Evolutionary conservation across 441 rosid species (phyloP).

Genomic region (Manihot esculenta): DNA sequence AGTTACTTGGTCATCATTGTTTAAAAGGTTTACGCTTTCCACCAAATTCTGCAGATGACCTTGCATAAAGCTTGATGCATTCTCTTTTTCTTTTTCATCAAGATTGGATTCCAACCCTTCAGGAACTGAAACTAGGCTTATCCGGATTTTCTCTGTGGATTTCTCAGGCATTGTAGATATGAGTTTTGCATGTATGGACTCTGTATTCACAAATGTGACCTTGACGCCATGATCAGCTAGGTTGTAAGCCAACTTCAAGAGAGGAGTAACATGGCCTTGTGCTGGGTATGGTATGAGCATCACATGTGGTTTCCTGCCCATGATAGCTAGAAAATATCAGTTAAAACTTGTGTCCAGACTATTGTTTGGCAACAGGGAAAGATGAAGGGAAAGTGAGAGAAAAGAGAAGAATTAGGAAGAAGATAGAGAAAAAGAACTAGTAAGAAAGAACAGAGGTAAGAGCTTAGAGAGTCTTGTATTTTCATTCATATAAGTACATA

Average conservation of each 20-base stretch:
- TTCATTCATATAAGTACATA: too few relatives aligned
- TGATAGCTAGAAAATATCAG: not conserved
- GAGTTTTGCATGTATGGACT: constrained; percentile 4
- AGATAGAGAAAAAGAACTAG: too few relatives aligned
- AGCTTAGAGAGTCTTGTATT: too few relatives aligned
- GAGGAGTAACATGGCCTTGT: constrained; percentile 10
- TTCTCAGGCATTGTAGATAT: not conserved
- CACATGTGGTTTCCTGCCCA: constrained; percentile 5
- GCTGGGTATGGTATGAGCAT: not conserved
- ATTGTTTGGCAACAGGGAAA: too few relatives aligned
- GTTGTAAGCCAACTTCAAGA: constrained; percentile 6
- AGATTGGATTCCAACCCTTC: not conserved
- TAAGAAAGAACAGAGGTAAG: too few relatives aligned
- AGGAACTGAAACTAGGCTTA: constrained; percentile 10
- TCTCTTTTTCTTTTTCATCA: not conserved
- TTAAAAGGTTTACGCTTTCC: not conserved
- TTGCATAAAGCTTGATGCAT: not conserved
- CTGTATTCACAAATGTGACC: constrained; percentile 10
- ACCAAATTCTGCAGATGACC: constrained; percentile 4
- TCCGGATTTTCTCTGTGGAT: not conserved
- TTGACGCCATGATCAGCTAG: constrained; percentile 7
- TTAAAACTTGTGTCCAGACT: too few relatives aligned
- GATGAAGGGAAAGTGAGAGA: too few relatives aligned
- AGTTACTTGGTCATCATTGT: not conserved
- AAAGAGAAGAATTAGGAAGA: too few relatives aligned